Evolutionary conservation across 2,329 filamentous ascomycete genomes (phyloP), one percentile per base, ranked within the genome.

Genomic region (Waltergamsia citrina): DNA sequence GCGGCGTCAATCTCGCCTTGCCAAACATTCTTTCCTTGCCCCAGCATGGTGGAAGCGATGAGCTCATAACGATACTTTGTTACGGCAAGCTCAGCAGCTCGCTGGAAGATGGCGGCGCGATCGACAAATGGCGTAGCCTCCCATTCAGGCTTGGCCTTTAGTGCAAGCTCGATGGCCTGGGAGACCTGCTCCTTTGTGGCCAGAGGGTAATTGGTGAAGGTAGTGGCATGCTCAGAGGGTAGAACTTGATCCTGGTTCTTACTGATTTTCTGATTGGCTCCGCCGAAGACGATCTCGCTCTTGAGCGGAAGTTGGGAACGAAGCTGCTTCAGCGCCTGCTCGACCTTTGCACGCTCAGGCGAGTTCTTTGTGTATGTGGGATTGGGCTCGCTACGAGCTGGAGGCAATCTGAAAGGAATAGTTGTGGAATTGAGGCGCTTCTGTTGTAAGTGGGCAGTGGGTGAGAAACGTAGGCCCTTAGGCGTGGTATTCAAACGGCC

Each of bases 21-120:
- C 47, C 50, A 60, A 14, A 49, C 46, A 37, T 57, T 62, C 46
- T 61, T 62, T 22, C 57, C 57, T 39, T 60, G 58, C 6, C 57
- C 58, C 3, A 62, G 43, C 57, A 60, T 61, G 1, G 58, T 59
- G 3, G 59, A 54, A 3, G 56, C 57, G 15, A 60, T 52, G 2
- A 60, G 40, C 16, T 59, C 48, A 22, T 48, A 38, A 9, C 46
- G 38, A 33, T 51, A 52, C 30, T 45, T 47, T 1, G 34, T 39
- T 3, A 47, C 40, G 5, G 54, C 44, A 7, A 59, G 45, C 25
- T 53, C 51, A 2, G 53, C 50, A 3, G 56, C 55, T 19, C 48
- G 41, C 15, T 48, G 42, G 43, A 58, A 60, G 22, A 60, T 52
- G n/a, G 55, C 47, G 5, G 52, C 56, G n/a, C 48, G 43, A 35